Base-by-base conservation (phyloP, 108 stramenopile genomes). In the Skeletonema potamos region DNA sequence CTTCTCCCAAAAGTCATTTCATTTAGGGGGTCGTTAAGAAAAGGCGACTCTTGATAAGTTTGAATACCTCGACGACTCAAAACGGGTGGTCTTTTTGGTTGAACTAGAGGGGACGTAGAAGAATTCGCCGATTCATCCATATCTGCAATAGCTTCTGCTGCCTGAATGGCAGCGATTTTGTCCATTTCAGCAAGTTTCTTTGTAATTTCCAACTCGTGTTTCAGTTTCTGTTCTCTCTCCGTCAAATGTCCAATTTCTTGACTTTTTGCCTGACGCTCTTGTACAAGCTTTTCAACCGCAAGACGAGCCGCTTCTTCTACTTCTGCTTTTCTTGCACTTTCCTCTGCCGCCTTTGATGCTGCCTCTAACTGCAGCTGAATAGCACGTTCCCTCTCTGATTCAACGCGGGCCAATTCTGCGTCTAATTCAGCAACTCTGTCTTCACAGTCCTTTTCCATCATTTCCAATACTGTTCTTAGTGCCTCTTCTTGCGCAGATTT, bases 1-100 rank as follows among this genome's bases (percentile, higher is more conserved):
- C 79, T 72, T 27, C 93, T 77, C 18, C 86, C 86, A 7, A 32
- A 75, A 4, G 91, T 94, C 93, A 94, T 94, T 63, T 87, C 84
- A 62, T 79, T 34, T 2, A 51, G 55, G 0, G 73, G 68, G 55
- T 83, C 82, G 51, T 64, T n/a, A 26, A 82, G 72, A 55, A 82
- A 82, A 22, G 72, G 54, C 2, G 80, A 74, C 13, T 68, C 58
- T 3, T 26, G 36, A 41, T 66, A 65, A 17, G 62, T 60, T 57
- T 74, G 36, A 27, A 72, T 54, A 13, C 54, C 55, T 26, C 64
- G 64, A 22, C 62, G 70, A 32, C 72, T 54, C 46, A 81, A 57
- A 3, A 74, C 56, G 18, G 80, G 80, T 28, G 73, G 68, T 43
- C 80, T 55, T 55, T 66, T 65, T 13, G 64, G 58, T 20, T 34